A percentile compares a stretch with the other conserved stretches of the same genome.
These are phyloP conservation scores for Neonectria faginata DNA, from an alignment of 2,329 filamentous ascomycete species.

Conservation along the genomic window DNA sequence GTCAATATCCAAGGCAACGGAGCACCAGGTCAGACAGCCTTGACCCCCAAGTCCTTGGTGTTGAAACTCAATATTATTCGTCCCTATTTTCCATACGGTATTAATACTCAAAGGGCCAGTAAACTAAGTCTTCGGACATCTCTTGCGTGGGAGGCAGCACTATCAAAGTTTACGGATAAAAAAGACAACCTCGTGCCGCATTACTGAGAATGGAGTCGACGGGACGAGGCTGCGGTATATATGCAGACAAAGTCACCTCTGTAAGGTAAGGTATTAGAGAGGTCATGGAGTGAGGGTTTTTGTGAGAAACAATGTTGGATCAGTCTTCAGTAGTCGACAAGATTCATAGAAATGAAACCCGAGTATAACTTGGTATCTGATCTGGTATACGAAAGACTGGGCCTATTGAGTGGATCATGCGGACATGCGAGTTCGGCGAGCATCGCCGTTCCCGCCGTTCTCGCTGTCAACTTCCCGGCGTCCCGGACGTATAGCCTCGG, in stretches of 20 bases:
- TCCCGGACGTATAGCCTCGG: neutral
- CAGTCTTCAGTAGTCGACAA: neutral
- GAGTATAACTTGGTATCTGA: neutral
- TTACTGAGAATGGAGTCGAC: no score
- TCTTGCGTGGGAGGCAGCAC: no score
- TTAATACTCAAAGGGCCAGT: no score
- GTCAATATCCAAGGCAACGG: no score
- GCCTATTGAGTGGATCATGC: neutral
- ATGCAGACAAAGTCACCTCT: neutral
- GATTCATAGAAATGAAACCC: neutral
- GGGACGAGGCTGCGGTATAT: no score
- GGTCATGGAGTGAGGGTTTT: neutral
- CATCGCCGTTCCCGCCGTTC: slow-evolving; percentile 13
- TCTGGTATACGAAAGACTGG: neutral
- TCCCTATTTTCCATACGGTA: no score
- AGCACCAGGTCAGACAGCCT: no score
- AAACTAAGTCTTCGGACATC: no score
- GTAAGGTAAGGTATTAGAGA: neutral
- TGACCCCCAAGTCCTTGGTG: no score
- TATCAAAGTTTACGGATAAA: no score
- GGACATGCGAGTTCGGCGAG: slow-evolving; percentile 17
- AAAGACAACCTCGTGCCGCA: no score
- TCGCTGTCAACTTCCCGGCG: slow-evolving; percentile 1
- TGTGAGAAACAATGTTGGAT: neutral
- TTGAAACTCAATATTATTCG: no score